These are phyloP conservation scores for Pseudogymnoascus sp. DNA, from an alignment of 2,329 filamentous ascomycete species.

Conservation along the genomic window DNA sequence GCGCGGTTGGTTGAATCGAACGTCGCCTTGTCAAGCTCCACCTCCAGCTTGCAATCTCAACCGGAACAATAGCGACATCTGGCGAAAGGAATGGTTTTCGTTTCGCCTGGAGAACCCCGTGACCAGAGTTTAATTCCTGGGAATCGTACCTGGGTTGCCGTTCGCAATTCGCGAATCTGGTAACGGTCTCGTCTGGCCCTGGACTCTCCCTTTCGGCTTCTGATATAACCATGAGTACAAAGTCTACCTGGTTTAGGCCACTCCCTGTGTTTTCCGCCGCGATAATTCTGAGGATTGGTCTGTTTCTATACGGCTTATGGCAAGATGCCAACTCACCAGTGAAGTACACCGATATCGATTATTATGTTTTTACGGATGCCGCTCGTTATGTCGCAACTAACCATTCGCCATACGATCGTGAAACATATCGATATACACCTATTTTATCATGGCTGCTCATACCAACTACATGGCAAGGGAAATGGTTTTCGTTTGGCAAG, in stretches of 20 bases:
- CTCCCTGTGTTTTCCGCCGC: slow-evolving; percentile 47
- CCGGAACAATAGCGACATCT: neutral
- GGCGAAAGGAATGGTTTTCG: neutral
- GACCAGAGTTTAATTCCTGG: neutral
- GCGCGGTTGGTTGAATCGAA: neutral
- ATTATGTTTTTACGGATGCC: slow-evolving; percentile 95
- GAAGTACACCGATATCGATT: slow-evolving; percentile 99
- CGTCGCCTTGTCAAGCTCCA: neutral
- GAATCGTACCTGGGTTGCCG: neutral
- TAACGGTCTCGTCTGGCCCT: neutral
- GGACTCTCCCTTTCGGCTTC: neutral
- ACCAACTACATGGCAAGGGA: slow-evolving; percentile 57
- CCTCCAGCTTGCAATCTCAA: neutral
- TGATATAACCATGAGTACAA: neutral
- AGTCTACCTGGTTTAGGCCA: slow-evolving; percentile 21
- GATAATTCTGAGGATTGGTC: slow-evolving; percentile 57
- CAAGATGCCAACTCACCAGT: slow-evolving; percentile 87
- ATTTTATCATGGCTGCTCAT: slow-evolving; percentile 84
- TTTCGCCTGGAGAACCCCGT: neutral
- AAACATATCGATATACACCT: slow-evolving; percentile 95
- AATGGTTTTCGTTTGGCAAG: slow-evolving; percentile 75
- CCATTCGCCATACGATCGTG: slow-evolving; percentile 72
- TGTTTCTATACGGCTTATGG: slow-evolving; percentile 83
- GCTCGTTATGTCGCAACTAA: slow-evolving; percentile 64
- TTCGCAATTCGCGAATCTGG: neutral